Conservation (phyloP, 2,329 filamentous ascomycete genomes). For the Arthrobotrys sinensis region DNA sequence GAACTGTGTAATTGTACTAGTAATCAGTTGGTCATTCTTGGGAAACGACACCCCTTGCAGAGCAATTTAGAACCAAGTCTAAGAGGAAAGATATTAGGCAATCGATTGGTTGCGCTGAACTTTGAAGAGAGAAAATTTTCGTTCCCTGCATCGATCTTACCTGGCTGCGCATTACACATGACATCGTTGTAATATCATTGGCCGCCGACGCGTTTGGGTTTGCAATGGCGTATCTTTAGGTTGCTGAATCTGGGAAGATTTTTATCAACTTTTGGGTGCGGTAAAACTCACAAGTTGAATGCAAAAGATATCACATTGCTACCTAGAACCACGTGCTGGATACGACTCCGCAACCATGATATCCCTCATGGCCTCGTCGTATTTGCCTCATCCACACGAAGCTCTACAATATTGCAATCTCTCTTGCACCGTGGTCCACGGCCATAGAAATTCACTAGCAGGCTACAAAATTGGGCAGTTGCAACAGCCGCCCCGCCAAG, state of each 20-base stretch:
- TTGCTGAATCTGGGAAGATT: conserved; percentile 4
- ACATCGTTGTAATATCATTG: conserved; percentile 37
- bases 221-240: conserved; percentile 30
- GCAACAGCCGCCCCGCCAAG: conserved; percentile 55
- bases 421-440: background rate
- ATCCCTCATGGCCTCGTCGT: conserved; percentile 6
- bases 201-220: conserved; percentile 37
- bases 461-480: conserved; percentile 45
- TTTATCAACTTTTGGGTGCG: conserved; percentile 17
- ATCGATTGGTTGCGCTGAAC: conserved; percentile 29
- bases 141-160: conserved; percentile 38
- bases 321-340: conserved; percentile 36
- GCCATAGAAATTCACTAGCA: background rate
- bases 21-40: conserved; percentile 7
- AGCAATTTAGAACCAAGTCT: conserved; percentile 33
- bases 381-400: conserved; percentile 36
- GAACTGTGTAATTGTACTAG: background rate
- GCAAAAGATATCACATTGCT: conserved; percentile 19
- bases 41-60: conserved; percentile 40
- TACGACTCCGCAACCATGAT: background rate
- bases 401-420: background rate
- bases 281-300: conserved; percentile 1
- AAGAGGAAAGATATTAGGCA: conserved; percentile 25
- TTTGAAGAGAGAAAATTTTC: conserved; percentile 34
- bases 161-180: conserved; percentile 20